Percentiles rank a stretch among this genome's conserved stretches.
phyloP scores from a whole-genome alignment of 23 red algal genomes.

The Gracilaria caudata region DNA sequence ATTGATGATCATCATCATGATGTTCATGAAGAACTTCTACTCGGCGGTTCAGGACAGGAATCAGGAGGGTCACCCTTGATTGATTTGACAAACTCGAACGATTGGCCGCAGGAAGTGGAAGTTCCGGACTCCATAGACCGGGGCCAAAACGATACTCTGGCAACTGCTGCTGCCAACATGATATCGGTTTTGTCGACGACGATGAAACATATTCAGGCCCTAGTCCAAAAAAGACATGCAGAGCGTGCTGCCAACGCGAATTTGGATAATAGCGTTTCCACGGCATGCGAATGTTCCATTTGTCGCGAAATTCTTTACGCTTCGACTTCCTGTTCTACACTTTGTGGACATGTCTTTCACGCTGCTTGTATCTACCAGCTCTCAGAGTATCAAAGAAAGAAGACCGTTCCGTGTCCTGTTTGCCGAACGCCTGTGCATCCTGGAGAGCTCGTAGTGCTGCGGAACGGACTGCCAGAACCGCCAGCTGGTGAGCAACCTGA shows the following conservation, averaged over 20 bases:
- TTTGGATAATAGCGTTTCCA: background rate
- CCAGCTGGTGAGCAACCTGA: background rate
- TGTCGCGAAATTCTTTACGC: constrained; percentile 1
- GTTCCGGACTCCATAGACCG: background rate
- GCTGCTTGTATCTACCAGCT: constrained; percentile 9
- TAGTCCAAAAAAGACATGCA: background rate
- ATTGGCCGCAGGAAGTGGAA: background rate
- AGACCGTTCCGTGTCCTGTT: background rate
- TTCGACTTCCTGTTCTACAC: background rate
- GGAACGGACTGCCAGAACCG: background rate
- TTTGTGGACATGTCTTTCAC: constrained; percentile 32
- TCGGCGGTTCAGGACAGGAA: background rate
- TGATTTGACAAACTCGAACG: background rate
- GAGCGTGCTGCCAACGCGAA: background rate
- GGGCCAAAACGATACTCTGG: background rate
- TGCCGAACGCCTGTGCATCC: background rate
- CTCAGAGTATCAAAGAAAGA: background rate
- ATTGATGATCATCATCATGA: too few relatives aligned
- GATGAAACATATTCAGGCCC: background rate
- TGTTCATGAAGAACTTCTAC: too few relatives aligned
- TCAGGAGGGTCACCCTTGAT: background rate
- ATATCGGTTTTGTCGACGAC: background rate
- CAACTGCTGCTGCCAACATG: background rate
- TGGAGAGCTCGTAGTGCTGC: background rate
- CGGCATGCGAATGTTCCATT: constrained; percentile 8